phyloP scores from a whole-genome alignment of 495 filamentous ascomycete species.

The Aspergillus avenaceus region DNA sequence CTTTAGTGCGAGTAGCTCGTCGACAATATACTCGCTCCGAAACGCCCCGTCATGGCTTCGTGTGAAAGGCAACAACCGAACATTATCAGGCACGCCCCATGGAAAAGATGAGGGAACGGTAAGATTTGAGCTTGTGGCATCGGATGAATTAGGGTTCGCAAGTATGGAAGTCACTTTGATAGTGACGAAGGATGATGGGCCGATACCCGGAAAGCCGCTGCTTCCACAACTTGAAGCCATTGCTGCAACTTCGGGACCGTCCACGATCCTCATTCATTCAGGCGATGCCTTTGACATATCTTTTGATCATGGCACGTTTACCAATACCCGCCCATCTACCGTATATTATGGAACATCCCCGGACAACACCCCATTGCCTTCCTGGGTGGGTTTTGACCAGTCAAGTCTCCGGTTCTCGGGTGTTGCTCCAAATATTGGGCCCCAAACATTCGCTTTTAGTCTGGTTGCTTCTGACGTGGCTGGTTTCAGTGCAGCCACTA shows the following conservation, averaged over 20 bases:
- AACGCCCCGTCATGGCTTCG: constrained; percentile 66
- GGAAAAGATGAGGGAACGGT: constrained; percentile 50
- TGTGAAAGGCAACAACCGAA: constrained; percentile 57
- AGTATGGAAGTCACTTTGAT: constrained; percentile 58
- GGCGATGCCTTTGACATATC: constrained; percentile 39
- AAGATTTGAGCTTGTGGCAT: constrained; percentile 56
- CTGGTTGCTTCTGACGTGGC: constrained; percentile 77
- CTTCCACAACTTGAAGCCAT: constrained; percentile 42
- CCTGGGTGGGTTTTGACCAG: constrained; percentile 78
- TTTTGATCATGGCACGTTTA: constrained; percentile 47
- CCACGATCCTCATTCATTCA: constrained; percentile 42
- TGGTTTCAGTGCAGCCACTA: constrained; percentile 66
- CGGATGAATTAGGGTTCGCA: constrained; percentile 53
- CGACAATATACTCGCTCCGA: constrained; percentile 58
- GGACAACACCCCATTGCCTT: constrained; percentile 78
- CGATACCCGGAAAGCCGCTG: constrained; percentile 42
- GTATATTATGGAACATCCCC: constrained; percentile 73
- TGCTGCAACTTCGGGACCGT: constrained; percentile 43
- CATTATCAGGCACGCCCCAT: constrained; percentile 61
- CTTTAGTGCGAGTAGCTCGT: constrained; percentile 50
- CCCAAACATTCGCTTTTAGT: constrained; percentile 68
- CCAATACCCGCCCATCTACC: constrained; percentile 40
- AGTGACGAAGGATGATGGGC: constrained; percentile 52
- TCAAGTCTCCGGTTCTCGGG: constrained; percentile 65
- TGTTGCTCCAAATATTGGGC: constrained; percentile 64